Conservation (phyloP, 2,329 filamentous ascomycete genomes). For the Blumeria hordei region DNA sequence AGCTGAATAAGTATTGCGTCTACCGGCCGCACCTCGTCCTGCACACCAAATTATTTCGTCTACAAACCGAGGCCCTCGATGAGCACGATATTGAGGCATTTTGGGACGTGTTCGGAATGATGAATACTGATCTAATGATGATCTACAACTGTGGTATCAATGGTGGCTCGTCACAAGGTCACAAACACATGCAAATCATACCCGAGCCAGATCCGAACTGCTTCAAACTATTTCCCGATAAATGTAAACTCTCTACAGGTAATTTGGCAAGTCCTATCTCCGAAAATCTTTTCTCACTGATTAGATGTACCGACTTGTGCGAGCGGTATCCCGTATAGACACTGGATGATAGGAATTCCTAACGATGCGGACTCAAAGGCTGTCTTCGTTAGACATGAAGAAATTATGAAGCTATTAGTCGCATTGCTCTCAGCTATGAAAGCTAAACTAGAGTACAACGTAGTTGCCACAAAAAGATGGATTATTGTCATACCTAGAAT, state of each 20-base stretch:
- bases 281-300: no score
- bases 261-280: neutral
- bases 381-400: slow-evolving; percentile 4
- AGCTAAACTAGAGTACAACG: slow-evolving; percentile 12
- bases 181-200: slow-evolving; percentile 22
- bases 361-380: slow-evolving; percentile 2
- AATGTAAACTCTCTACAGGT: slow-evolving; percentile 2
- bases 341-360: slow-evolving; percentile 1
- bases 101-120: slow-evolving; percentile 16
- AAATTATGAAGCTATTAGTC: neutral
- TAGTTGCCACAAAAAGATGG: slow-evolving; percentile 15
- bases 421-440: slow-evolving; percentile 1
- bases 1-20: slow-evolving; percentile 18
- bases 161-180: slow-evolving; percentile 19
- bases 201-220: slow-evolving; percentile 11
- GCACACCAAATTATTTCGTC: slow-evolving; percentile 17
- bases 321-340: slow-evolving; percentile 2
- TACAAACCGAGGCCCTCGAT: slow-evolving; percentile 18
- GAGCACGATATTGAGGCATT: slow-evolving; percentile 16
- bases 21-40: slow-evolving; percentile 17
- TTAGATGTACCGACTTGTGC: slow-evolving; percentile 1
- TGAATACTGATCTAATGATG: slow-evolving; percentile 14
- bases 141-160: slow-evolving; percentile 23
- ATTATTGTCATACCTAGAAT: slow-evolving; percentile 16
- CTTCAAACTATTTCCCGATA: slow-evolving; percentile 10